Base-by-base conservation (phyloP, 2,329 filamentous ascomycete genomes). In the Podosphaera xanthii region DNA sequence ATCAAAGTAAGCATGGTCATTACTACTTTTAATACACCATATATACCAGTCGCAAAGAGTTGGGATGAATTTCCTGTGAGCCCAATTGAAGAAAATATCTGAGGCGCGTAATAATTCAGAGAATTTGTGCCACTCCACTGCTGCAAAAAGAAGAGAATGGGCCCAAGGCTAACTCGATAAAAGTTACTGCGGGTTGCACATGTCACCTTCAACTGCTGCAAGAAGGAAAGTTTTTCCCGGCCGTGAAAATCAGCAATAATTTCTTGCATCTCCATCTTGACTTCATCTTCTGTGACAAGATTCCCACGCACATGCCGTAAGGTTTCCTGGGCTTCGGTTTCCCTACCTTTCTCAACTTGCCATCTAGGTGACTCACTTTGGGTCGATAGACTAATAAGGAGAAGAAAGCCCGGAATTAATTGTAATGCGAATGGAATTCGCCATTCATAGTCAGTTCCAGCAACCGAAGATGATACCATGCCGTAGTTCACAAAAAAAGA, bases 41-140 rank as follows among this genome's bases (percentile, higher is more conserved):
- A 87, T 63, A 87, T 77, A 48, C 84, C 84, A 0, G 84, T 87
- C 3, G 84, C 83, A 67, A 87, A 85, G 33, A 87, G 77, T 22
- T 77, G 79, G 48, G 77, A 75, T 46, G 76, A 69, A 4, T 76
- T 80, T 10, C 74, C 74, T 33, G 68, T 69, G 64, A 87, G 74
- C 22, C 84, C 84, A 2, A 87, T 73, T 63, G 79, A 76, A 52
- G 72, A 71, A 72, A 87, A 87, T 64, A 87, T 86, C 59, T 78
- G 76, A 0, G 84, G 84, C 0, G 81, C 80, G 49, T 69, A 69
- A 58, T 74, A 77, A 63, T 80, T 76, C 42, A 80, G 71, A 1
- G 74, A 73, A 22, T 78, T 75, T 61, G 48, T 42, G 9, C 12
- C 22, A 36, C 22, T 38, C 36, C 31, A 56, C 52, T 86, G 83